Evolutionary conservation across 148 eudicot genomes (phyloP), one percentile per base, ranked within the genome.

Genomic region (Dianthus caryophyllus): DNA sequence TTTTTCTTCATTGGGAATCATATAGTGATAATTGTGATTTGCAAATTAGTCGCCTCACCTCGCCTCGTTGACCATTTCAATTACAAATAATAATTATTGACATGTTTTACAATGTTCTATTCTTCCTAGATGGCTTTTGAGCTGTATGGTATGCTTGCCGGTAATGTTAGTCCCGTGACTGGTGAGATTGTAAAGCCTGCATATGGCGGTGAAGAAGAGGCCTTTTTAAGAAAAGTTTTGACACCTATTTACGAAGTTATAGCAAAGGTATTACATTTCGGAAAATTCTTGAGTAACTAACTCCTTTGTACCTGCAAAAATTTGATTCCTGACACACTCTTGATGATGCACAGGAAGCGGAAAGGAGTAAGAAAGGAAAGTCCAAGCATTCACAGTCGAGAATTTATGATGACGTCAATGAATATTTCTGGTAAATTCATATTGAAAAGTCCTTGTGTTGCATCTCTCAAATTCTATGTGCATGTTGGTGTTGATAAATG

Each of bases 141-240:
- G 71, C 84, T 91, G 53, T 91, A 91, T 63, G 93, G 97, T 31
- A 87, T 91, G 97, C 85, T 91, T 30, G 93, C 97, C 79, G 97
- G 97, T 70, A 91, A 83, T 87, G 90, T 91, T 55, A 91, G 97
- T 72, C 90, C 96, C 29, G 79, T 75, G 88, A 91, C 97, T 0
- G 97, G 97, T 29, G 97, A 88, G 82, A 87, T 80, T 79, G 93
- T 91, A 65, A 86, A 80, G 79, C 97, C 97, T 59, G 97, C 96
- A 25, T 91, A 88, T 70, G 97, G 96, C 68, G 97, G 97, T 56
- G 93, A 85, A 66, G 97, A 91, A 53, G 97, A 88, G 78, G 89
- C 91, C 72, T 91, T 88, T 67, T 70, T 91, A 55, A 80, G 62
- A 51, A 87, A 85, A 83, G 97, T 91, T 79, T 93, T 91, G 47